Conservation (phyloP, 1,284 basidiomycete species). For the Heliocybe sulcata region DNA sequence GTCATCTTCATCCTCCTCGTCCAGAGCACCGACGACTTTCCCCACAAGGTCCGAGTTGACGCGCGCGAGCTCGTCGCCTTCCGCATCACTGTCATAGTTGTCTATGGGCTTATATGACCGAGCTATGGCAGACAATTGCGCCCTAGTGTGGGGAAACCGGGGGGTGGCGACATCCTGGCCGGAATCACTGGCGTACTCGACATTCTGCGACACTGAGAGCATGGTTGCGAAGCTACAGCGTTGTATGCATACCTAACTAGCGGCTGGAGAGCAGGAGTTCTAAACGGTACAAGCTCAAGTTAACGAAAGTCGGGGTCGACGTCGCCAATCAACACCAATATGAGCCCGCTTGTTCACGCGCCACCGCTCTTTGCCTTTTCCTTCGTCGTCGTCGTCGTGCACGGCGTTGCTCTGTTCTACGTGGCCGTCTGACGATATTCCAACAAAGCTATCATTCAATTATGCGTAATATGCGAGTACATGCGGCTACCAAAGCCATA, state of each 20-base stretch:
- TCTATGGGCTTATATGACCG: slow-evolving; percentile 60
- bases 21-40: slow-evolving; percentile 64
- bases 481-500: neutral
- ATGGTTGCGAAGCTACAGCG: slow-evolving; percentile 5
- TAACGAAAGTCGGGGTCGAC: neutral
- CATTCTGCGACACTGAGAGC: slow-evolving; percentile 9
- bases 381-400: neutral
- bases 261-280: neutral
- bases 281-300: slow-evolving; percentile 1
- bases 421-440: neutral
- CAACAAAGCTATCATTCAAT: neutral
- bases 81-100: slow-evolving; percentile 44
- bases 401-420: neutral
- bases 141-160: slow-evolving; percentile 57
- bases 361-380: neutral
- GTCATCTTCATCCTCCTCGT: slow-evolving; percentile 80
- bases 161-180: slow-evolving; percentile 8
- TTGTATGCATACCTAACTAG: neutral
- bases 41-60: slow-evolving; percentile 55
- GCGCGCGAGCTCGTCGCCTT: slow-evolving; percentile 45
- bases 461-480: neutral
- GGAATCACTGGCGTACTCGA: slow-evolving; percentile 11
- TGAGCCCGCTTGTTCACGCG: neutral
- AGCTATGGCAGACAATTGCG: slow-evolving; percentile 64
- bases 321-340: neutral